Evolutionary conservation across 805 yeast genomes (phyloP), one percentile per base, ranked within the genome.

Genomic region (Suhomyces sp.): DNA sequence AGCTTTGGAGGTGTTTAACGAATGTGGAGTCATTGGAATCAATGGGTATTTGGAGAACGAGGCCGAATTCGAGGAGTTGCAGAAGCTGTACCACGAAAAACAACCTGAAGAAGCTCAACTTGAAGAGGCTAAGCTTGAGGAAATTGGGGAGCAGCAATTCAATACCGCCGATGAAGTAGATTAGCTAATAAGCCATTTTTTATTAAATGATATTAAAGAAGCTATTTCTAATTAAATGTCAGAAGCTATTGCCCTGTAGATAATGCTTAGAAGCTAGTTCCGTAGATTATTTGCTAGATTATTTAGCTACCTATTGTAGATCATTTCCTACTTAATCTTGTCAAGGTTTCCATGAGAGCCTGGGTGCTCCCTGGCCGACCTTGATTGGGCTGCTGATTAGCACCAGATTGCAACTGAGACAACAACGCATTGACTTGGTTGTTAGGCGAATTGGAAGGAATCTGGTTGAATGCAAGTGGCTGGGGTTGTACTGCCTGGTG

Each of bases 11-110:
- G 66, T 82, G 47, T 85, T 93, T 62, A 86, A 89, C 59, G 83
- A 85, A 61, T 86, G 91, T 62, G 91, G 89, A 9, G 91, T 90
- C 29, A 84, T 93, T 62, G 90, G 93, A 33, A 84, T 93, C 39
- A 87, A 84, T 59, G 96, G 87, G 0, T 69, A 86, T 35, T 68
- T 87, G 49, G 94, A 88, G 58, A 82, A 87, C 63, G 91, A 86
- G 63, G 73, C 79, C 19, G 89, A 88, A 52, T 88, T 87, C 67
- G 67, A 80, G 50, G 73, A 77, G 53, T 66, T 81, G 49, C 76
- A 80, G 58, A 71, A 79, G 51, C 80, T 82, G 52, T 81, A 79
- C 47, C 68, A 68, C 13, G 72, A 68, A 41, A 58, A 56, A n/a
- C 58, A 54, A 15, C 21, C 48, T 13, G 49, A 58, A 5, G 60